Conservation (phyloP, 2,329 filamentous ascomycete genomes). For the Neurospora sp. region DNA sequence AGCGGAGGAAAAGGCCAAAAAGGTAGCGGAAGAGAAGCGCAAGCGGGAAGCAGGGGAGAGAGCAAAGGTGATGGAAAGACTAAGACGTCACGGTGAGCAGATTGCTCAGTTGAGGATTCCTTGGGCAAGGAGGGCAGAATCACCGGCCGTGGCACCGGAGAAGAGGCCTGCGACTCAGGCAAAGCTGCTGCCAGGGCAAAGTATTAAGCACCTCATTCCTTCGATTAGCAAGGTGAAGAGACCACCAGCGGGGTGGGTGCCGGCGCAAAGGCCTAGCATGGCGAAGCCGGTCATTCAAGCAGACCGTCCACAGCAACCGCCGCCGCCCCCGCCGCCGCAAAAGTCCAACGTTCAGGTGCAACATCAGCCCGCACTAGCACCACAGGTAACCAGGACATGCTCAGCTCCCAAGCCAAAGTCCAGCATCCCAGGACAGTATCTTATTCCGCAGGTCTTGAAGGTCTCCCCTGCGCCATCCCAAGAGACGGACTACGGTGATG, state of each 20-base stretch:
- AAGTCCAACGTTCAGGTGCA: background rate
- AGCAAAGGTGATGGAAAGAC: background rate
- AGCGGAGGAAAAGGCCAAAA: background rate
- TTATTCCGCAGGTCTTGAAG: background rate
- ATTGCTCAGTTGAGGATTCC: background rate
- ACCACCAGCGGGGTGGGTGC: background rate
- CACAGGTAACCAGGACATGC: background rate
- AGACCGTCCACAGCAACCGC: background rate
- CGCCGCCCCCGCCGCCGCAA: no score
- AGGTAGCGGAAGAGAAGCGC: background rate
- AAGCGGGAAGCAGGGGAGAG: background rate
- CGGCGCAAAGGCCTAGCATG: background rate
- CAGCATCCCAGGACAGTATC: background rate
- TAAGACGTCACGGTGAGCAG: background rate
- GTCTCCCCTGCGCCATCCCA: conserved; percentile 6
- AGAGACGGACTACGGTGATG: conserved; percentile 18
- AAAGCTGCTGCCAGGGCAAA: background rate
- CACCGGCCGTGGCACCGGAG: background rate
- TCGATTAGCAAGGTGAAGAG: background rate
- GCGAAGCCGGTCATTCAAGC: background rate
- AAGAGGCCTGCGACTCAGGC: background rate
- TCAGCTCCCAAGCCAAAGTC: background rate
- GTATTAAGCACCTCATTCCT: background rate
- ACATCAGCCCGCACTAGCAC: background rate
- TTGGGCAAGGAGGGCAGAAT: background rate